A percentile compares a stretch with the other conserved stretches of the same genome.
phyloP scores from a whole-genome alignment of 2,329 filamentous ascomycete species.

The Aspergillus fijiensis region DNA sequence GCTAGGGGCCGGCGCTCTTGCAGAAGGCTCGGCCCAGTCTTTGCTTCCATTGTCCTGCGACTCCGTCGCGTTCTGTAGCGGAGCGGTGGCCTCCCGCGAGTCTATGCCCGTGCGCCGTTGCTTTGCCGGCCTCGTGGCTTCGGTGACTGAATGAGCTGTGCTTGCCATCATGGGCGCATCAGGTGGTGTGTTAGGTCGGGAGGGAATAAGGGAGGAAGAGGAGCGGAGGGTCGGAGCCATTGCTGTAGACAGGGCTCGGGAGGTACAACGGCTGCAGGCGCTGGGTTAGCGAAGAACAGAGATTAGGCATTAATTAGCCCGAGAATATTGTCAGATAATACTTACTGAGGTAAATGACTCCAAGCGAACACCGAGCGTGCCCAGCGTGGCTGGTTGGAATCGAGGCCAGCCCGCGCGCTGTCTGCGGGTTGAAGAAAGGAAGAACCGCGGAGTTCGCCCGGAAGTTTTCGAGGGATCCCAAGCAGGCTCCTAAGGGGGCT shows the following conservation, averaged over 20 bases:
- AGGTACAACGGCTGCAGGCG: constrained; percentile 18
- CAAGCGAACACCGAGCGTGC: constrained; percentile 29
- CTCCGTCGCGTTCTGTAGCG: constrained; percentile 17
- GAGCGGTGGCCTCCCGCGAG: constrained; percentile 27
- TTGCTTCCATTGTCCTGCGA: not conserved
- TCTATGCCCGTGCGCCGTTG: constrained; percentile 33
- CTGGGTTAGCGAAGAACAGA: constrained; percentile 23
- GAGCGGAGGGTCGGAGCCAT: constrained; percentile 40
- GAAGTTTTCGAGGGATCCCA: constrained; percentile 31
- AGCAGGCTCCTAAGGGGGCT: constrained; percentile 28
- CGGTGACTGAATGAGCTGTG: constrained; percentile 26
- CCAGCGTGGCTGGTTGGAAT: constrained; percentile 32
- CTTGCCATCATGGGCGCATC: constrained; percentile 19
- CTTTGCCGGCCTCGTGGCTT: constrained; percentile 32
- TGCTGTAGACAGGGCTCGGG: constrained; percentile 22
- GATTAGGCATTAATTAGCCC: constrained; percentile 4
- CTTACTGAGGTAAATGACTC: constrained; percentile 25
- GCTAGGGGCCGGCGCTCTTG: constrained; percentile 60
- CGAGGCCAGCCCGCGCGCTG: constrained; percentile 33
- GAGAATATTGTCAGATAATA: constrained; percentile 10
- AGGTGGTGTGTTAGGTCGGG: constrained; percentile 34
- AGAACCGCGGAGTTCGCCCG: constrained; percentile 29
- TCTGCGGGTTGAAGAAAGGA: constrained; percentile 30
- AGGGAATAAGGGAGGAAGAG: constrained; percentile 31
- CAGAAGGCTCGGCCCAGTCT: constrained; percentile 58